Evolutionary conservation across 2,329 filamentous ascomycete species (phyloP).

Genomic region (Fulvia fulva): DNA sequence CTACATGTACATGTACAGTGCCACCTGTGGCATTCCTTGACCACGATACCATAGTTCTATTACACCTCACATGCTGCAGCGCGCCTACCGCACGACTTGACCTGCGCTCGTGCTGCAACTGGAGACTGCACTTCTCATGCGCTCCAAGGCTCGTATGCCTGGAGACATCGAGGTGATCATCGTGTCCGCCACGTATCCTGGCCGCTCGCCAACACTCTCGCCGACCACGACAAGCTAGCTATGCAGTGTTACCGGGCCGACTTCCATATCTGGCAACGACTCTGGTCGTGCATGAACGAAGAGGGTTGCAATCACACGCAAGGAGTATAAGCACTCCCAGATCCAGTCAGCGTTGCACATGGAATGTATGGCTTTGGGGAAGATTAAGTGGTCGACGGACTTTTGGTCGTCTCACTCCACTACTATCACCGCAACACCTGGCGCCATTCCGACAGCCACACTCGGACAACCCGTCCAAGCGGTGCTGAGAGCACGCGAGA

Average conservation of each 20-base stretch:
- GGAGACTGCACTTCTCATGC: neutral
- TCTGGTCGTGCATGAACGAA: neutral
- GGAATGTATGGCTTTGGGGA: neutral
- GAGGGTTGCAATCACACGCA: neutral
- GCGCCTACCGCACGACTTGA: neutral
- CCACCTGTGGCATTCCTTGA: neutral
- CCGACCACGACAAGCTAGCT: neutral
- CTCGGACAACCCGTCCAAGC: constrained; percentile 12
- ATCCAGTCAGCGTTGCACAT: neutral
- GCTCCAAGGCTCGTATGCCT: neutral
- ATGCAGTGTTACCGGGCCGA: constrained; percentile 4
- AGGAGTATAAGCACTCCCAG: neutral
- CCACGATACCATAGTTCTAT: neutral
- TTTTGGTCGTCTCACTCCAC: neutral
- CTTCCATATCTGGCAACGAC: neutral
- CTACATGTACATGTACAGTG: neutral
- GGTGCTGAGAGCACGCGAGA: constrained; percentile 17
- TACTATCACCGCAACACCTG: neutral
- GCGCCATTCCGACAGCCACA: constrained; percentile 13
- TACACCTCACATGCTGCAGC: neutral
- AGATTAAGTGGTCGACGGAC: neutral
- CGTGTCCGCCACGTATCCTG: neutral
- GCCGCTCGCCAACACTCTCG: neutral
- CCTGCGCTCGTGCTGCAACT: neutral
- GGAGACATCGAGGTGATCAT: neutral